Evolutionary conservation across 2,329 filamentous ascomycete genomes (phyloP), one percentile per base, ranked within the genome.

Genomic region (Diaporthe capsici): DNA sequence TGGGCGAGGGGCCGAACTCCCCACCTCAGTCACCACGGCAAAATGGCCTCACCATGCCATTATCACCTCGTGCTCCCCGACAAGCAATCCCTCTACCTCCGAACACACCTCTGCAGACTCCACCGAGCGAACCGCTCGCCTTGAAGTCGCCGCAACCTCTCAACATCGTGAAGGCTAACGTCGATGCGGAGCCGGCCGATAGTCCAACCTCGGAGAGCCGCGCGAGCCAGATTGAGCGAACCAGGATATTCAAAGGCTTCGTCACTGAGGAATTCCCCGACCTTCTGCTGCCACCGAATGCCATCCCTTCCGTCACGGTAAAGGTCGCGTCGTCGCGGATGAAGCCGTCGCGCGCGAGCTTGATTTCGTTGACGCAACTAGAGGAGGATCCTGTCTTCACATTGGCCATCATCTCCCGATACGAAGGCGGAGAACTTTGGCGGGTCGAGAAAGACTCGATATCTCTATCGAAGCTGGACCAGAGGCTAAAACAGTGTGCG

Each of bases 361-460:
- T 97, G 79, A 87, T 98, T 80, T 94, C 92, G 2, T 87, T 95
- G 15, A 96, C 92, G 70, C 93, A 94, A 77, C 87, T 94, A 28
- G 96, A 98, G 75, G 96, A 98, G 81, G 96, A 98, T 80, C 95
- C 96, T 0, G 96, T 98, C 0, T 98, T 98, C 81, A 98, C 95
- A 0, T 87, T 99, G 72, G 96, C 95, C 25, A 87, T 99, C 49
- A 93, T 95, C 80, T 94, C 94, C 13, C 92, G 96, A 73, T 93
- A 92, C 0, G 92, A 95, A 77, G 87, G 90, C 4, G 90, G 90
- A 73, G 96, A 98, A 82, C 87, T 99, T 15, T 98, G 97, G 96
- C 92, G 96, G 42, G 92, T 98, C 9, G 97, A 99, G 84, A 99
- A 99, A 84, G 95, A 98, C 77, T 94, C 94, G 4, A 87, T 90